Evolutionary conservation across 2,329 filamentous ascomycete species (phyloP).

Genomic region (Ophiostoma australiae): DNA sequence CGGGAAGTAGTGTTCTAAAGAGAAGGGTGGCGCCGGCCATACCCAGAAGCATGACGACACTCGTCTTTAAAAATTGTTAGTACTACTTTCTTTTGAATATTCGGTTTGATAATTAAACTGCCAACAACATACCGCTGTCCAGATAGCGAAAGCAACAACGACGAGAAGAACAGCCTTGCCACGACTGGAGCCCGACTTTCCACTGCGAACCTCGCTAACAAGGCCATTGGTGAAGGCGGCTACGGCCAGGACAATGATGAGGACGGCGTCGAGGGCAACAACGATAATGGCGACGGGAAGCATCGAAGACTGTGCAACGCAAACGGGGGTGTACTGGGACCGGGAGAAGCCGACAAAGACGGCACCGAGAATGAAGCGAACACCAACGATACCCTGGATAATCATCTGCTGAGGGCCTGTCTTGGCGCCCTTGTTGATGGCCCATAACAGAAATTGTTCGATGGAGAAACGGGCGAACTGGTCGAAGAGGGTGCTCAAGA

Average conservation of each 20-base stretch:
- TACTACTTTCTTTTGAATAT: not conserved
- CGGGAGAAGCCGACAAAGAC: slow-evolving; percentile 53
- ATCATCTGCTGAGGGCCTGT: slow-evolving; percentile 37
- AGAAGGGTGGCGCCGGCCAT: slow-evolving; percentile 40
- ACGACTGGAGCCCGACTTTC: slow-evolving; percentile 31
- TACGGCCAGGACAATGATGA: slow-evolving; percentile 42
- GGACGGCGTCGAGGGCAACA: slow-evolving; percentile 43
- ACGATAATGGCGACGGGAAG: slow-evolving; percentile 44
- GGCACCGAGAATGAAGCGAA: slow-evolving; percentile 49
- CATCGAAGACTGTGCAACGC: slow-evolving; percentile 45
- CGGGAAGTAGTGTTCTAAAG: slow-evolving; percentile 47
- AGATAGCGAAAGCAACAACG: slow-evolving; percentile 45
- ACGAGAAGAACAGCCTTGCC: slow-evolving; percentile 42
- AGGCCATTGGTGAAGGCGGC: slow-evolving; percentile 39
- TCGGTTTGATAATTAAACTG: not conserved
- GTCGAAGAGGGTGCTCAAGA: slow-evolving; percentile 52
- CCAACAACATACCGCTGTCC: slow-evolving; percentile 43
- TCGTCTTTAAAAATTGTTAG: slow-evolving; percentile 40
- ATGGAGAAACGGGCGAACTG: slow-evolving; percentile 51
- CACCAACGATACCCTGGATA: slow-evolving; percentile 44
- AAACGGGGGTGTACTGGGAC: slow-evolving; percentile 49
- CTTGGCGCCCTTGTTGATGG: slow-evolving; percentile 38
- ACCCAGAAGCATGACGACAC: slow-evolving; percentile 49
- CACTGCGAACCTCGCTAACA: slow-evolving; percentile 34
- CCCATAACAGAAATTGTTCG: slow-evolving; percentile 53